Evolutionary conservation across 805 yeast genomes (phyloP).

Genomic region (Ogataea sp.): DNA sequence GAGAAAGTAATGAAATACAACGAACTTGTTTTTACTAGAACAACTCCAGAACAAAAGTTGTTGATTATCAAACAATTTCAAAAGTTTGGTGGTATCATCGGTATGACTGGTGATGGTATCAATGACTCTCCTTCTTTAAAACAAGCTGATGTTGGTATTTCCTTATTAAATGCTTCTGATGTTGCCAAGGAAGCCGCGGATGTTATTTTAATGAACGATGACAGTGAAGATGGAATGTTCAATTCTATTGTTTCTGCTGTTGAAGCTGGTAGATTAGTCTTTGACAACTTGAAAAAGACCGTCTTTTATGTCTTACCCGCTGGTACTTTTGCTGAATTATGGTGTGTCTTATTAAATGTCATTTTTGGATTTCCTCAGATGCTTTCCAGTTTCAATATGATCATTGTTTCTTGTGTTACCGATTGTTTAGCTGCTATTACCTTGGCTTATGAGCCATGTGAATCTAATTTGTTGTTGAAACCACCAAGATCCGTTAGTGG

Average conservation of each 20-base stretch:
- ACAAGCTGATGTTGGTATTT: conserved; percentile 55
- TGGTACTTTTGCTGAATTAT: conserved; percentile 41
- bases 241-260: conserved; percentile 24
- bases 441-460: background rate
- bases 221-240: background rate
- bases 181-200: conserved; percentile 44
- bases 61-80: conserved; percentile 40
- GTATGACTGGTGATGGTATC: conserved; percentile 62
- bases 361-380: conserved; percentile 43
- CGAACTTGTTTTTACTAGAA: conserved; percentile 45
- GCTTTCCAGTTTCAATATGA: conserved; percentile 42
- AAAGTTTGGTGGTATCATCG: conserved; percentile 45
- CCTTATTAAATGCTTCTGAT: conserved; percentile 59
- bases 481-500: background rate
- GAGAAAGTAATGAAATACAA: conserved; percentile 26
- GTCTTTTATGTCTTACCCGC: conserved; percentile 44
- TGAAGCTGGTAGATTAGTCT: conserved; percentile 36
- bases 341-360: conserved; percentile 40
- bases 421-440: conserved; percentile 34
- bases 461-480: background rate
- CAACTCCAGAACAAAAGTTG: conserved; percentile 51
- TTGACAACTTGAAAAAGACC: conserved; percentile 40
- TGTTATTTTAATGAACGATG: background rate
- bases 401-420: conserved; percentile 39
- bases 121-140: conserved; percentile 59